Evolutionary conservation across 2,329 filamentous ascomycete genomes (phyloP), one percentile per base, ranked within the genome.

Genomic region (Ophiocordyceps camponoti-leonardi): DNA sequence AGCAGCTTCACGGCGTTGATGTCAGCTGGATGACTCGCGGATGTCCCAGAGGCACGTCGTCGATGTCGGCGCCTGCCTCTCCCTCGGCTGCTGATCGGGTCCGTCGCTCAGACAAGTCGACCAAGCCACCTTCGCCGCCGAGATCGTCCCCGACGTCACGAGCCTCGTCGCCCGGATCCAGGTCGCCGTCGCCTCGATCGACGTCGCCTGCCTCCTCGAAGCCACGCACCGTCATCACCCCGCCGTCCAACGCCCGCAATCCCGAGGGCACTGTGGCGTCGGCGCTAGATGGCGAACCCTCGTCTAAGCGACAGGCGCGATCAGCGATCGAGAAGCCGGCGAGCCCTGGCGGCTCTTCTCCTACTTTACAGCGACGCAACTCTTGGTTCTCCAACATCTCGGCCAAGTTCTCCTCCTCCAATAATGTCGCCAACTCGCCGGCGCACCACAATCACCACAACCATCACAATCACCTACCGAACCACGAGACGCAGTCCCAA

Each of bases 361-460:
- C 67, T 2, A 61, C 11, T 2, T 19, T 66, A 8, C 65, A 68
- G 42, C 70, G 77, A 45, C 75, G 86, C 51, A 81, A 79, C 50
- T 94, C 88, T 14, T 98, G 92, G 92, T 88, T 96, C 56, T 86
- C 85, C 47, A 94, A 79, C 57, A 78, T 96, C 52, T 93, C 86
- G 51, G 90, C 86, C 52, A 95, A 94, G 60, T 94, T 96, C 66
- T 87, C 84, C 66, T 87, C 84, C 3, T 67, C 67, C 43, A 44
- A 39, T n/a, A 4, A 33, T 1, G 11, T 33, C 23, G 49, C 57
- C 53, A 45, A 60, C 28, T 62, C 61, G 28, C 45, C 61, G n/a
- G 39, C 49, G 4, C 28, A 45, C 35, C 47, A 50, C 16, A 48
- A 51, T 19, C 42, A 50, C 37, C 45, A 48, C 1, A 37, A 41